Conservation (phyloP, 345 rosid genomes). For the Eucalyptus leucophloia region DNA sequence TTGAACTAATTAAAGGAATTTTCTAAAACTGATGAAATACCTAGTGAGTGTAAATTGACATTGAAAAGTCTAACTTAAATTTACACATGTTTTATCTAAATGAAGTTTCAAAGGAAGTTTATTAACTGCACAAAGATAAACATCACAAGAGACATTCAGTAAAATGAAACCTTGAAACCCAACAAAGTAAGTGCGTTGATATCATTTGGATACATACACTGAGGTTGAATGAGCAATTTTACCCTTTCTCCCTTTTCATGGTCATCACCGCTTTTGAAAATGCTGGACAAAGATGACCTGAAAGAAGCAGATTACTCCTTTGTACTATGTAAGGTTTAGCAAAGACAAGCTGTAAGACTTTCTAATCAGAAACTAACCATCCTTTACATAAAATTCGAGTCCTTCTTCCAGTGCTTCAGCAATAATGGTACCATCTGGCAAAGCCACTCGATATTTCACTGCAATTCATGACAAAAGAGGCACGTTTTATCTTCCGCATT, state of each 20-base stretch:
- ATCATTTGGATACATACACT: slow-evolving; percentile 15
- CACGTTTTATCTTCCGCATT: neutral
- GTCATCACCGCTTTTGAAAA: slow-evolving; percentile 32
- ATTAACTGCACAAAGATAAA: neutral
- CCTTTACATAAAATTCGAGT: slow-evolving; percentile 42
- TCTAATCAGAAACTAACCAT: slow-evolving; percentile 19
- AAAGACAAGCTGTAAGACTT: neutral
- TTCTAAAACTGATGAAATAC: neutral
- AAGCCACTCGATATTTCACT: slow-evolving; percentile 38
- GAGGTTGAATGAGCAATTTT: slow-evolving; percentile 37
- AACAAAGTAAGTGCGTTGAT: neutral
- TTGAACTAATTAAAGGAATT: neutral
- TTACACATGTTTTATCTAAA: neutral
- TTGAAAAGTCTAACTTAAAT: neutral
- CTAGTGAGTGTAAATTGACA: neutral
- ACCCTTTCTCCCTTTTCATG: slow-evolving; percentile 48
- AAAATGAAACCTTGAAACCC: neutral
- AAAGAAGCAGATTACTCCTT: neutral
- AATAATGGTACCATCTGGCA: slow-evolving; percentile 27
- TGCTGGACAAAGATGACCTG: slow-evolving; percentile 48
- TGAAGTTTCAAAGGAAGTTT: neutral
- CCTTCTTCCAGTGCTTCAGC: slow-evolving; percentile 39
- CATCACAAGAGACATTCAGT: neutral
- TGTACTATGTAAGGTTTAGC: neutral
- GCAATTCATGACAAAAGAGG: neutral